Evolutionary conservation across 2,329 filamentous ascomycete genomes (phyloP), one percentile per base, ranked within the genome.

Genomic region (Apiospora rasikravindrae): DNA sequence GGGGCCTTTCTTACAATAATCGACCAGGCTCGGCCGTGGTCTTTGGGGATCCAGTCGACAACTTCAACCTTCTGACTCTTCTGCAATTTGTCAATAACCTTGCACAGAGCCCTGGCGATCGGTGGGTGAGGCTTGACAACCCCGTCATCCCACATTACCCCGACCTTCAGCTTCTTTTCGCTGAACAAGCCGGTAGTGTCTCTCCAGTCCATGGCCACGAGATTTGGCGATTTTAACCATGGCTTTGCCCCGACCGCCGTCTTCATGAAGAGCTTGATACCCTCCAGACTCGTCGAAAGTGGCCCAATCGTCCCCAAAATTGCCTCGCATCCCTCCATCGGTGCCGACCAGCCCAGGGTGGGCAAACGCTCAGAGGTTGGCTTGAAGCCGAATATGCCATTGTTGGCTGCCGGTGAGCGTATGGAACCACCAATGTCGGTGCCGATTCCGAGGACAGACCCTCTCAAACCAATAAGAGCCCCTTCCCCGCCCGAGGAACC

Each of bases 81-180:
- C 76, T 79, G 83, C 72, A 92, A 75, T 78, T 87, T 87, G 16
- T 85, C 84, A 0, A 87, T 87, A 0, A 89, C 84, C 69, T 89
- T 85, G 70, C 83, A 82, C 51, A 93, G 77, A 0, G 90, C 91
- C 53, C 90, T 82, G 0, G 81, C 81, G 49, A 91, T 84, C 0
- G 90, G 90, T 0, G 90, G 90, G 72, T 91, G 89, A 1, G 89
- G 89, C 74, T 83, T 86, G 0, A 91, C 88, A 14, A 91, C 84
- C 0, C 86, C 88, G 72, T 92, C 90, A 79, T 89, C 84, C 83
- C 87, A 86, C 66, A 91, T 80, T 1, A 91, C 84, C 0, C 86
- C 91, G n/a, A 93, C 83, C 75, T 88, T 90, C 7, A 92, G 80
- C 73, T 87, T 89, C 72, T 81, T 81, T n/a, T 71, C 72, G 16